A percentile compares a stretch with the other conserved stretches of the same genome.
These are phyloP conservation scores for Sabuloglossum arenarium DNA, from an alignment of 495 filamentous ascomycete genomes.

Conservation along the genomic window DNA sequence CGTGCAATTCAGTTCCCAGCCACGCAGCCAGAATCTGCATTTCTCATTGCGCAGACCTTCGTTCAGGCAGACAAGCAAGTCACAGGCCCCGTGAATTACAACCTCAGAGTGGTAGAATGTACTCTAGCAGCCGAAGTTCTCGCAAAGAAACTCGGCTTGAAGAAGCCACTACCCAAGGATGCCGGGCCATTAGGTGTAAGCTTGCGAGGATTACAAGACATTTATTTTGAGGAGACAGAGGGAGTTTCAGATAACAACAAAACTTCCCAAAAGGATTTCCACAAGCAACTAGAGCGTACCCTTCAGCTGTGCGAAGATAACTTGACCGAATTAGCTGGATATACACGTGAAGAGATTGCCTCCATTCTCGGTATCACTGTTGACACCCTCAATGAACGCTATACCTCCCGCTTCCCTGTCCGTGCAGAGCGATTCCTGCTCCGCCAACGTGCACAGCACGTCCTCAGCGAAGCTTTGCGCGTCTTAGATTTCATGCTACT, in stretches of 20 bases:
- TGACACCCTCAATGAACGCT: constrained; percentile 46
- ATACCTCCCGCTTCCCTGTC: constrained; percentile 69
- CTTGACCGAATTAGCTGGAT: constrained; percentile 55
- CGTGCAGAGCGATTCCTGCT: constrained; percentile 77
- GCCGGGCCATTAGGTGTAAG: constrained; percentile 65
- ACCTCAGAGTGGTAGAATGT: constrained; percentile 89
- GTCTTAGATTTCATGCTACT: constrained; percentile 65
- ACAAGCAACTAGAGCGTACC: constrained; percentile 47
- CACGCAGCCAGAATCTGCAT: constrained; percentile 62
- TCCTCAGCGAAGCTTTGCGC: constrained; percentile 72
- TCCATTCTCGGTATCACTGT: constrained; percentile 45
- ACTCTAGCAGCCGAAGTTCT: constrained; percentile 67
- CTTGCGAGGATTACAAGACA: constrained; percentile 67
- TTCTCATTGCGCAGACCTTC: constrained; percentile 87
- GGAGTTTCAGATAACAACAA: constrained; percentile 21
- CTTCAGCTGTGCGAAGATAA: constrained; percentile 39
- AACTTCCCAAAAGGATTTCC: constrained; percentile 19
- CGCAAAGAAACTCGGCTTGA: constrained; percentile 36
- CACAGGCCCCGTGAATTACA: constrained; percentile 83
- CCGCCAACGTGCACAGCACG: constrained; percentile 68
- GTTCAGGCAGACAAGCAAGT: constrained; percentile 87
- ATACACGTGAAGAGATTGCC: constrained; percentile 77
- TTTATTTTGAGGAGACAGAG: constrained; percentile 46
- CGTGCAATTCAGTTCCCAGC: constrained; percentile 68
- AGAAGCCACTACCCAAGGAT: constrained; percentile 43